Base-by-base conservation (phyloP, 441 rosid species). In the Kokia cookei region DNA sequence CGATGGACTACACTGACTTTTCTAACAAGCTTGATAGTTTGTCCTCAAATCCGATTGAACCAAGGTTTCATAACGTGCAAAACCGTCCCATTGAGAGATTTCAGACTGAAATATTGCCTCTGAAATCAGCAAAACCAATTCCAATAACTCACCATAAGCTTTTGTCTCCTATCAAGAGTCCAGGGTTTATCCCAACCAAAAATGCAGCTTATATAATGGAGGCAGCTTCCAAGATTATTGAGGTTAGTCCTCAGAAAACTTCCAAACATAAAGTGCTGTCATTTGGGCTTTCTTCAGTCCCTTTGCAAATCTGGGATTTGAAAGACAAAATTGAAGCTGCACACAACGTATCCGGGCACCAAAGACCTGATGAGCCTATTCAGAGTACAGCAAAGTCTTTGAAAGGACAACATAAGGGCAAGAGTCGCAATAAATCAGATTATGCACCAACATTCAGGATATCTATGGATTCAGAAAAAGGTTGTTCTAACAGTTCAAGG, bases 201-300 rank as follows among this genome's bases (percentile, higher is more conserved):
- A 87, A 88, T 77, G 84, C 85, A 48, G 86, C 88, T 78, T 86
- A 85, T 75, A 82, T 91, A 59, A 82, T 88, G 84, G 97, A 91
- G 87, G 87, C 93, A 47, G 92, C 97, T 77, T 84, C 94, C 12
- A 93, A 83, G 82, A 90, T 96, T 75, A 90, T 92, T 10, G 94
- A 88, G 29, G 84, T 87, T 14, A 88, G 87, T 78, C 90, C 97
- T 37, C 81, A 78, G 74, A 72, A 71, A 76, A 71, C 66, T 78
- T 75, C 79, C 22, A 88, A 72, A 64, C 22, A 70, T 63, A 85
- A 77, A 69, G 55, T 80, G 64, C 63, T 86, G 29, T 79, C 82
- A 3, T 77, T 79, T 40, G 84, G 81, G 19, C 81, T 90, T 40
- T 70, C 92, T 69, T 84, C 98, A 26, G 86, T 84, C 82, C 97